Evolutionary conservation across 352 stramenopile species (phyloP), one percentile per base, ranked within the genome.

Genomic region (Phytophthora chlamydospora): DNA sequence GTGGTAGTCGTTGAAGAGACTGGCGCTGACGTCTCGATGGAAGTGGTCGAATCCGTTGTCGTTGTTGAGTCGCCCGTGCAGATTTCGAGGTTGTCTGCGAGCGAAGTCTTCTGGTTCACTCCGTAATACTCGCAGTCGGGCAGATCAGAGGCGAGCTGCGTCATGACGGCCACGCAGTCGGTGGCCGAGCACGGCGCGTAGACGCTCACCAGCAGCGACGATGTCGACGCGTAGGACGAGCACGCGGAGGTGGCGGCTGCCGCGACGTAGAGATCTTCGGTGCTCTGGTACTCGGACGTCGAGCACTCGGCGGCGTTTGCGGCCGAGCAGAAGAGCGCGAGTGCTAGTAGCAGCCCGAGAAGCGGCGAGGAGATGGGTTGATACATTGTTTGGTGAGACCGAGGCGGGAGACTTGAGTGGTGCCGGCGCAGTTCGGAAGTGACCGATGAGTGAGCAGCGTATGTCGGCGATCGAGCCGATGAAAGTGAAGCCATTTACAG

Each of bases 31-130:
- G 41, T 54, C 21, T 24, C 21, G 43, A 48, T 21, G 4, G 31
- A 41, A 16, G 61, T 56, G 5, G 47, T 58, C 16, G 58, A 24
- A 62, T 1, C 50, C 58, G 3, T 43, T 12, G 11, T 57, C 42
- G 6, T 21, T 24, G 7, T 49, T 58, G 19, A 38, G 29, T 4
- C 46, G 47, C 10, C 47, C 45, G 14, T 45, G 42, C 65, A 73
- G 14, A n/a, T 34, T 2, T 42, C 55, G 13, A 73, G 46, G 13
- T 31, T 31, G 13, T 61, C 59, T n/a, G 62, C 27, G 14, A 73
- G 38, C 36, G 57, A 39, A 12, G 51, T 46, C 38, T 73, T 73
- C 42, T 69, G 55, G 65, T 54, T 73, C 29, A 66, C 29, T 14
- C 65, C 65, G 38, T 49, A 52, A 36, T 54, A 47, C 33, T 47